These are phyloP conservation scores for Termitomyces sp. DNA, from an alignment of 768 basidiomycete genomes.

Conservation along the genomic window DNA sequence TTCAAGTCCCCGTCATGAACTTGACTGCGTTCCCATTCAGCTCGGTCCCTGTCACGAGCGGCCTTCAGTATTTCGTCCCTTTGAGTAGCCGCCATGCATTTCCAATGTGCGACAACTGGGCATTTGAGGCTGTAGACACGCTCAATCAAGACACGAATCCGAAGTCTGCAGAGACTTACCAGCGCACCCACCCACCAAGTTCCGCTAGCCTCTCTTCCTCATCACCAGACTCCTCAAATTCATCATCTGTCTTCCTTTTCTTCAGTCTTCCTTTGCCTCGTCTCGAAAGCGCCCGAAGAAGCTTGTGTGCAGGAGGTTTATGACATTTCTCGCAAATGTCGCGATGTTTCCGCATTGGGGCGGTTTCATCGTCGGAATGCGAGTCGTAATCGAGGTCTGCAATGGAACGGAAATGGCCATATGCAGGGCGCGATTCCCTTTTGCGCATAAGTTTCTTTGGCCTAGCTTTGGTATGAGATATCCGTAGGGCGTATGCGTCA, in stretches of 20 bases:
- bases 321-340: constrained; percentile 70
- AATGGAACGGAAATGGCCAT: constrained; percentile 40
- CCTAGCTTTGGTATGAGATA: constrained; percentile 7
- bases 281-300: constrained; percentile 33
- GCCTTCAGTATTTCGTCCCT: constrained; percentile 72
- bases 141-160: constrained; percentile 1
- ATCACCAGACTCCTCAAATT: constrained; percentile 48
- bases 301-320: constrained; percentile 48
- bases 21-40: constrained; percentile 28
- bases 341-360: constrained; percentile 56
- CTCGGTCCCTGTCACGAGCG: constrained; percentile 45
- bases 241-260: constrained; percentile 41
- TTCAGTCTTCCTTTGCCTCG: constrained; percentile 34
- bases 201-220: constrained; percentile 43
- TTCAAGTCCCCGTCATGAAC: constrained; percentile 18
- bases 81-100: constrained; percentile 59
- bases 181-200: constrained; percentile 82
- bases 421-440: constrained; percentile 30
- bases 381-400: constrained; percentile 39
- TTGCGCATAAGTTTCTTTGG: constrained; percentile 17
- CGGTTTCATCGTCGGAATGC: constrained; percentile 51
- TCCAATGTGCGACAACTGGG: constrained; percentile 74
- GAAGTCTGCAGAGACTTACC: constrained; percentile 39
- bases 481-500: constrained; percentile 12
- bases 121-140: constrained; percentile 53